Evolutionary conservation across 495 filamentous ascomycete genomes (phyloP), one percentile per base, ranked within the genome.

Genomic region (Penicillium tannophilum): DNA sequence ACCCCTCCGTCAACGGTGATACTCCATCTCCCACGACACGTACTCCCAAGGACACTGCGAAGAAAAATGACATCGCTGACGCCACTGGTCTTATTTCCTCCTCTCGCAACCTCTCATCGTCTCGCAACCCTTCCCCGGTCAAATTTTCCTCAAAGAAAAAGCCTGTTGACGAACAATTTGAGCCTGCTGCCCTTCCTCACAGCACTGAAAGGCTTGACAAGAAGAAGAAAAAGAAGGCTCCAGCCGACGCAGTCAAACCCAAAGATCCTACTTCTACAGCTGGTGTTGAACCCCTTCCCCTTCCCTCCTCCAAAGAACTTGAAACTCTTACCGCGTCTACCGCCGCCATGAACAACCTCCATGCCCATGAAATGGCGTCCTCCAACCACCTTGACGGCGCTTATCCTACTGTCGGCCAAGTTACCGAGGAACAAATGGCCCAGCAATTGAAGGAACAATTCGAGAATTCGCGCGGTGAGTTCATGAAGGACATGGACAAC

Each of bases 171-270:
- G 81, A 81, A 51, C 77, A 72, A 46, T 52, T 52, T 44, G 75
- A 75, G n/a, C 30, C 62, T 28, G 56, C 59, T 30, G 48, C 61
- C 42, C 36, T 72, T 12, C 68, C 72, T 7, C 70, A 64, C 48
- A 62, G 70, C 42, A 68, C 79, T 48, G 82, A 84, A 30, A 84
- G 81, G 65, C 51, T 61, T 6, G 81, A 80, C 45, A 85, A 82
- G 72, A 86, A 85, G 54, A 86, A 84, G 55, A 85, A 79, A 68
- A 87, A 86, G 71, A 84, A 83, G 63, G 73, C 68, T 55, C 19
- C 31, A 28, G 48, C 56, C 60, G 77, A 73, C 60, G 61, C 63
- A 20, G 62, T 65, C 6, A 77, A 76, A 48, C 61, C 58, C 23
- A 73, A 70, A 51, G 69, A 75, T n/a, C 58, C 65, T 14, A 56